Percentiles rank a stretch among this genome's conserved stretches.
Conservation (phyloP, 1,284 basidiomycete genomes). For the Ustanciosporium gigantosporum region DNA sequence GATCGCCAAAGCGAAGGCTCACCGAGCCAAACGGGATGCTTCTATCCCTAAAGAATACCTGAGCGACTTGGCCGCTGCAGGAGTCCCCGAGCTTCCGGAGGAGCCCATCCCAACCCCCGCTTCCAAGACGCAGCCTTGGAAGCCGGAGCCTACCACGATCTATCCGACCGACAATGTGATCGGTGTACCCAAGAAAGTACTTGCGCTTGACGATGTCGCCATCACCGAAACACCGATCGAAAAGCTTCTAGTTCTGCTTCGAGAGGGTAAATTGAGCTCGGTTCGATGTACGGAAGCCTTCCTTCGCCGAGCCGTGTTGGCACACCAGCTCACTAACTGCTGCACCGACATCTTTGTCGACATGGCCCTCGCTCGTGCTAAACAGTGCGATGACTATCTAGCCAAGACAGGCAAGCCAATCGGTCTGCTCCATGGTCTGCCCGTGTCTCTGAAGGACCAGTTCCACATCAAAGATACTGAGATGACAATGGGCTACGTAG, state of each 20-base stretch:
- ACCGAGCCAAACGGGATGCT: conserved; percentile 24
- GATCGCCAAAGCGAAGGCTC: conserved; percentile 10
- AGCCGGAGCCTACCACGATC: conserved; percentile 21
- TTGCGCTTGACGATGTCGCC: conserved; percentile 23
- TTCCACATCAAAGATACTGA: conserved; percentile 72
- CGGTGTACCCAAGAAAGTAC: conserved; percentile 10
- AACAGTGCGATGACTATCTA: conserved; percentile 71
- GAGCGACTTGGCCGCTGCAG: conserved; percentile 11
- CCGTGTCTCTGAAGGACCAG: conserved; percentile 71
- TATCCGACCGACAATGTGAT: conserved; percentile 21
- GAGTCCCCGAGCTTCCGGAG: conserved; percentile 11
- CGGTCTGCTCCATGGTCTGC: conserved; percentile 69
- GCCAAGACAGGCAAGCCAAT: conserved; percentile 67
- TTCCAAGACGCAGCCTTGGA: conserved; percentile 11
- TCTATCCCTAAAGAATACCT: conserved; percentile 13
- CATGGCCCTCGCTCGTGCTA: conserved; percentile 69
- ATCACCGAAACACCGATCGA: conserved; percentile 30
- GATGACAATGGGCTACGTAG: conserved; percentile 73
- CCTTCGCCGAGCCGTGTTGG: conserved; percentile 21
- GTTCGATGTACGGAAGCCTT: conserved; percentile 31
- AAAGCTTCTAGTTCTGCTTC: conserved; percentile 18
- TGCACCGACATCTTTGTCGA: conserved; percentile 54
- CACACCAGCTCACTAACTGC: conserved; percentile 40
- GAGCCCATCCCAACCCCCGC: conserved; percentile 25
- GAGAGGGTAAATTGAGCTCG: conserved; percentile 17